Evolutionary conservation across 805 yeast species (phyloP), one percentile per base, ranked within the genome.

Genomic region (Wickerhamomyces rabaulensis): DNA sequence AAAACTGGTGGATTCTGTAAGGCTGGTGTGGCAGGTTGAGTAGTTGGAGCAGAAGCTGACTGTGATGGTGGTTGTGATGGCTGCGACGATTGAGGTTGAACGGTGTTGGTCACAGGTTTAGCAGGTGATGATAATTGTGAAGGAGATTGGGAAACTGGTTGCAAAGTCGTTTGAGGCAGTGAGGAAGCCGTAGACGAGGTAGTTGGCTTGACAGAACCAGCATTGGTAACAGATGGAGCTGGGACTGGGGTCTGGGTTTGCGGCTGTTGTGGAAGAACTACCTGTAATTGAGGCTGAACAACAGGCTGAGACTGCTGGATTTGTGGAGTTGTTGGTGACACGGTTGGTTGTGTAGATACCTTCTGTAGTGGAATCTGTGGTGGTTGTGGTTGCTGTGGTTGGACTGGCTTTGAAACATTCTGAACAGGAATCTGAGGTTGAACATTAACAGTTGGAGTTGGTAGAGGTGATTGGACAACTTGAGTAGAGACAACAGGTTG

Each of bases 361-460:
- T n/a, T 38, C 23, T 20, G 41, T 16, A 36, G 25, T 36, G 38
- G 29, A 17, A 33, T 33, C 22, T 41, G 43, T 13, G 25, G 6
- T n/a, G n/a, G n/a, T n/a, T n/a, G n/a, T n/a, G 15, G 31, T 10
- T 13, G n/a, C 13, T 27, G n/a, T 13, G 31, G 31, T 27, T 27
- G 31, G n/a, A 13, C 31, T 13, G n/a, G n/a, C 31, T 27, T 27
- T 13, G n/a, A 4, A 27, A 4, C 7, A 13, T 27, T 27, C 31
- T 27, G 31, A 10, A 13, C 13, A 13, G 31, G 31, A 27, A 27
- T n/a, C 20, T 26, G 15, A 16, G n/a, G 27, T 19, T 17, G 40
- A 15, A 23, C 21, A n/a, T 13, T 27, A n/a, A 13, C 13, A 13
- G 12, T 17, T 17, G 49, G 46, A 22, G 47, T 50, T 20, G 44